Conservation (phyloP, 106 monocot genomes). For the Gastrodia elata region DNA sequence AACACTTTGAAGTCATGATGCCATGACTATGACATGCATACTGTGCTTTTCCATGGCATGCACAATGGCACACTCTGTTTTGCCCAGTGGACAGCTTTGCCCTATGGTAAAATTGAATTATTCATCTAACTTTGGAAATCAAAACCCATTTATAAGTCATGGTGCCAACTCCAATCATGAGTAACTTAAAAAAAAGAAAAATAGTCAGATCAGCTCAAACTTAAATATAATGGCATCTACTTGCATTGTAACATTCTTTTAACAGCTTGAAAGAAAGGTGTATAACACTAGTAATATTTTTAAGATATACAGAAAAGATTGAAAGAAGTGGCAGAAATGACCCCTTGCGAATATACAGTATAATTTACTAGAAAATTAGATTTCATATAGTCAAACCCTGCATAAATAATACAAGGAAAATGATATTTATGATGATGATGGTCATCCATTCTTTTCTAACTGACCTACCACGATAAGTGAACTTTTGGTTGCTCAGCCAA, state of each 20-base stretch:
- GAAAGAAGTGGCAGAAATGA: background rate
- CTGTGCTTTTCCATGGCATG: no score
- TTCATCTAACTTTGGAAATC: no score
- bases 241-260: background rate
- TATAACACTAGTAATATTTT: background rate
- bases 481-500: slow-evolving; percentile 93
- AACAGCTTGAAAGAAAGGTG: background rate
- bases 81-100: no score
- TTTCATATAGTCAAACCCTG: background rate
- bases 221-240: background rate
- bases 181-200: background rate
- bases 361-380: background rate
- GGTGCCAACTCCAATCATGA: background rate
- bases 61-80: no score
- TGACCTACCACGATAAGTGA: slow-evolving; percentile 68
- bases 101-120: no score
- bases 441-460: background rate
- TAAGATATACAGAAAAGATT: background rate
- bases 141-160: background rate
- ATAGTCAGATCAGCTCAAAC: background rate
- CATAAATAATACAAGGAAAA: background rate
- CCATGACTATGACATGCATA: no score
- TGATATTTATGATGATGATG: background rate
- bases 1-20: no score
- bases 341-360: background rate